Conservation (phyloP, 1,139 yeast genomes). For the Pichia sp. region DNA sequence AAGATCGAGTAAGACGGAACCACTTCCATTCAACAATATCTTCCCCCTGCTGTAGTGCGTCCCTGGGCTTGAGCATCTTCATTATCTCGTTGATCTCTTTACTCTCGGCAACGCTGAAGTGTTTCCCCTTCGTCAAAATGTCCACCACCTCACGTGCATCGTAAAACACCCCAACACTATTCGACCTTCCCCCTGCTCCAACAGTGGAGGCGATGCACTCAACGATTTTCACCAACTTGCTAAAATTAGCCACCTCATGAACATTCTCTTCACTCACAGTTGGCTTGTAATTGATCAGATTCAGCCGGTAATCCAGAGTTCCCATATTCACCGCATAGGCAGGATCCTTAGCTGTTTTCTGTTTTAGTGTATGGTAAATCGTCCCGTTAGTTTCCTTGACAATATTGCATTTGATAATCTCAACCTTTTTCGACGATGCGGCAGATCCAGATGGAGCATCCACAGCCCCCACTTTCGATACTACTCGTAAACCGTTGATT, state of each 20-base stretch:
- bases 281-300: slow-evolving; percentile 22
- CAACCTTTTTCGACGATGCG: slow-evolving; percentile 7
- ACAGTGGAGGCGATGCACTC: not conserved
- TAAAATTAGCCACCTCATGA: not conserved
- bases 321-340: slow-evolving; percentile 18
- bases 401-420: slow-evolving; percentile 10
- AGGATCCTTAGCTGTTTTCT: not conserved
- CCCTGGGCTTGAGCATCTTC: not conserved
- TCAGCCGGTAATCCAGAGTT: slow-evolving; percentile 18
- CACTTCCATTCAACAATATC: slow-evolving; percentile 14
- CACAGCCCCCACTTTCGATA: slow-evolving; percentile 7
- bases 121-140: not conserved
- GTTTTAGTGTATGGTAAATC: slow-evolving; percentile 5
- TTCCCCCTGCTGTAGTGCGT: not conserved
- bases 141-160: not conserved
- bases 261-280: not conserved
- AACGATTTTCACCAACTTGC: slow-evolving; percentile 1
- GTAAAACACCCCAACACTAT: slow-evolving; percentile 4
- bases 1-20: slow-evolving; percentile 8
- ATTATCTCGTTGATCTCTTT: not conserved
- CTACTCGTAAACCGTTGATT: slow-evolving; percentile 15
- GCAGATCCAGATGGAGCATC: not conserved
- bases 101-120: not conserved
- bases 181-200: not conserved
- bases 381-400: slow-evolving; percentile 10